Base-by-base conservation (phyloP, 2,329 filamentous ascomycete species). In the Diplocarpon mali region DNA sequence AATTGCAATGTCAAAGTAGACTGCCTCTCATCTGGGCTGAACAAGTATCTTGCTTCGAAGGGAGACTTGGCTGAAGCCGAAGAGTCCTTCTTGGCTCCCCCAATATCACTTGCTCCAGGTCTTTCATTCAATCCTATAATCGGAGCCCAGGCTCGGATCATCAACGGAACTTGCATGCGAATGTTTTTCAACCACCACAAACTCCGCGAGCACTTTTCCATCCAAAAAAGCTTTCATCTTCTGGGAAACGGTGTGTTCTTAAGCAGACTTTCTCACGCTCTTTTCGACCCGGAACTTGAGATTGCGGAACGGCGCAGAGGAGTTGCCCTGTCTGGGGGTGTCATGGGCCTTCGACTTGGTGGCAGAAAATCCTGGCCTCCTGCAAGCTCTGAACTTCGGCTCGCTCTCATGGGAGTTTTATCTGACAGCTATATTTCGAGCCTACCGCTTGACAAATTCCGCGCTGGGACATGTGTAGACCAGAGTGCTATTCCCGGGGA, bases 351-450 rank as follows among this genome's bases (percentile, higher is more conserved):
- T 34, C 82, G 88, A 34, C 69, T 96, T 0, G 84, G 84, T n/a
- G 78, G 76, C 2, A 76, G 87, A 56, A 79, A 85, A 44, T 85
- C 73, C 28, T 96, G 92, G 92, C 92, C 92, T 20, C 92, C 92
- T 4, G 88, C 88, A 17, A 93, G 85, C 62, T 95, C 89, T 0
- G 92, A 96, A 62, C 67, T 98, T n/a, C 78, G 88, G 9, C 71
- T 96, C 5, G 86, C 86, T 0, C 70, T 98, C 14, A 93, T 89
- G 74, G 88, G 87, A 0, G 75, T 96, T 1, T 67, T 96, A 6
- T 73, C 75, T 2, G 89, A 95, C 52, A 85, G 78, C 51, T 86
- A 87, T 54, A 64, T 66, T 20, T 57, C 59, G 35, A 47, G 52
- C 12, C 46, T 51, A 12, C 35, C 42, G 5, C 38, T 42, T 9